Conservation (phyloP, 2,329 filamentous ascomycete genomes). For the Trichoderma cornu-damae region DNA sequence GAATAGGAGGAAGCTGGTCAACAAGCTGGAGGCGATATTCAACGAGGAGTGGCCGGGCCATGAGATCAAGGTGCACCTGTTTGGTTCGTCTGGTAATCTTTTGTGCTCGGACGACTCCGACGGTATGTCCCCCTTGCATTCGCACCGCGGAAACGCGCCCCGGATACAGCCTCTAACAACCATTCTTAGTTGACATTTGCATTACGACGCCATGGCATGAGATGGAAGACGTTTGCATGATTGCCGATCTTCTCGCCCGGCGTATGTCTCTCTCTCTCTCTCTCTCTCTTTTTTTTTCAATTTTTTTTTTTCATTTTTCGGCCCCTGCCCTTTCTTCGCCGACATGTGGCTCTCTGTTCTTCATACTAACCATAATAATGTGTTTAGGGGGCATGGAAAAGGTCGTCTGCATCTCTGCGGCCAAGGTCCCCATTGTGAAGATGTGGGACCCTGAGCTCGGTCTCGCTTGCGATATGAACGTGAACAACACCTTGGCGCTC, state of each 20-base stretch:
- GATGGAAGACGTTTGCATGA: constrained; percentile 81
- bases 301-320: too few species aligned
- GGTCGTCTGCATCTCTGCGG: constrained; percentile 88
- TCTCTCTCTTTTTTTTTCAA: too few species aligned
- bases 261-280: constrained; percentile 57
- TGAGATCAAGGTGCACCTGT: constrained; percentile 84
- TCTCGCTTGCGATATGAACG: constrained; percentile 94
- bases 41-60: constrained; percentile 89
- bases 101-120: constrained; percentile 95
- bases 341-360: too few species aligned
- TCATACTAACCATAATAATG: constrained; percentile 34
- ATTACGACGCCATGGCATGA: constrained; percentile 88
- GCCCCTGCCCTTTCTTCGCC: neutral
- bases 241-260: constrained; percentile 78
- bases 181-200: constrained; percentile 81
- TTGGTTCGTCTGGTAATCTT: constrained; percentile 96
- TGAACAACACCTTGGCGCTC: constrained; percentile 91
- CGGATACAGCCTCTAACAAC: constrained; percentile 29
- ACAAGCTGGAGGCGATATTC: constrained; percentile 81
- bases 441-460: constrained; percentile 93
- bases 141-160: neutral
- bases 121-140: constrained; percentile 52
- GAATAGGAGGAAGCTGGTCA: constrained; percentile 69
- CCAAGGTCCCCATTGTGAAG: constrained; percentile 97
- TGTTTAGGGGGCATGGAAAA: constrained; percentile 93